Percentiles rank a stretch among this genome's conserved stretches.
phyloP scores from a whole-genome alignment of 257 asterid species.

The Salvia hispanica region DNA sequence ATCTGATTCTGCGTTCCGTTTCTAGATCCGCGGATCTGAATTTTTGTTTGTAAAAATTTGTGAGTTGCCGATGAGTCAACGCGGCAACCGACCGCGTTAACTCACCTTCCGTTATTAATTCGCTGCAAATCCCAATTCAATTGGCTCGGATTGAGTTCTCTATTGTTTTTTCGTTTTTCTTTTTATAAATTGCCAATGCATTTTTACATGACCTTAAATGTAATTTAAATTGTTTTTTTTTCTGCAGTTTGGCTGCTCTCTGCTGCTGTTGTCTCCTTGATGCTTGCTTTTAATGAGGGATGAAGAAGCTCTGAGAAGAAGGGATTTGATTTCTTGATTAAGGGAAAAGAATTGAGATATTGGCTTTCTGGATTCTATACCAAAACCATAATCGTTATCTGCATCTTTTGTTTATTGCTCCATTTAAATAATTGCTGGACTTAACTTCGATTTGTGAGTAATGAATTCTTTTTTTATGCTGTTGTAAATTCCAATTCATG shows the following conservation, averaged over 20 bases:
- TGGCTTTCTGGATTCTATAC: slow-evolving; percentile 18
- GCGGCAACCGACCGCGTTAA: not conserved
- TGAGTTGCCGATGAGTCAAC: slow-evolving; percentile 31
- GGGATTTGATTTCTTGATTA: slow-evolving; percentile 22
- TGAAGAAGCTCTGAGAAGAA: slow-evolving; percentile 21
- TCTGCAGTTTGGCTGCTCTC: slow-evolving; percentile 66
- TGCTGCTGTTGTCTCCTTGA: slow-evolving; percentile 75
- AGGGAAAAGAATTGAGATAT: slow-evolving; percentile 21
- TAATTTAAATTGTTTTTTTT: not conserved
- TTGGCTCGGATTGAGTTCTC: not conserved
- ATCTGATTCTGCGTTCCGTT: not conserved
- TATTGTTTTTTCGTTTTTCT: not conserved
- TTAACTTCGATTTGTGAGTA: slow-evolving; percentile 24
- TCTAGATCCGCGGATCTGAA: slow-evolving; percentile 38
- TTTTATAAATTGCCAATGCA: no score
- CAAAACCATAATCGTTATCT: slow-evolving; percentile 21
- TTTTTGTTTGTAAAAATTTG: slow-evolving; percentile 15
- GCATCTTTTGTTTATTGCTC: slow-evolving; percentile 3
- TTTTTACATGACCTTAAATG: no score
- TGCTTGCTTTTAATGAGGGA: slow-evolving; percentile 58
- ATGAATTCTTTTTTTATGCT: slow-evolving; percentile 23
- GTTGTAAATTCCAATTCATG: slow-evolving; percentile 27
- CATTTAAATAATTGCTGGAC: slow-evolving; percentile 29
- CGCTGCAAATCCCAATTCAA: not conserved
- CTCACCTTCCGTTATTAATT: not conserved